Evolutionary conservation across 2,329 filamentous ascomycete genomes (phyloP), one percentile per base, ranked within the genome.

Genomic region (Hypoxylon rubiginosum): DNA sequence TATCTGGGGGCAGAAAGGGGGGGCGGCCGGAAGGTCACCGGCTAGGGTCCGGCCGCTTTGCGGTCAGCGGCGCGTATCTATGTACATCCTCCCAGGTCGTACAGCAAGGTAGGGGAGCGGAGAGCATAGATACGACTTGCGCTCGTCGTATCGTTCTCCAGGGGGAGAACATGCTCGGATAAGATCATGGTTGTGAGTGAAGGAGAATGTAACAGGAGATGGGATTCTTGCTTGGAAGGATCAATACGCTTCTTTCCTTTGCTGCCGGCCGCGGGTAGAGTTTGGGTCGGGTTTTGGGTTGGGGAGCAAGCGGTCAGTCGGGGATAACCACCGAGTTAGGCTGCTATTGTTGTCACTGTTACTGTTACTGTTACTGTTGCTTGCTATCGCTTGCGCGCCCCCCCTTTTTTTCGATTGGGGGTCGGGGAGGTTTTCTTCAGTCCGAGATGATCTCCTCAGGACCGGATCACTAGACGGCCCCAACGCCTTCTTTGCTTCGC

Each of bases 31-130:
- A 64, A 64, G 56, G 43, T 15, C n/a, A 30, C 52, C 62, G 62
- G 56, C 46, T 24, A 63, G 15, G 51, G 28, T 24, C 52, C 63
- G 66, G 58, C 50, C 50, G 56, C 55, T 24, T 24, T 49, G 62
- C 62, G 58, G 66, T 66, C 63, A 66, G 58, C 62, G 59, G 24
- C 62, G 49, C 57, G 57, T 54, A 65, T 62, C 39, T 59, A 64
- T 30, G 34, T 36, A 24, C 21, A 24, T 50, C 39, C 15, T 1
- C 36, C n/a, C 15, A 17, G 15, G 36, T 17, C 36, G 36, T n/a
- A n/a, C 15, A 41, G 36, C 19, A 10, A 10, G n/a, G 7, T 43
- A 43, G 39, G n/a, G n/a, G 19, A 43, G 17, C 39, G n/a, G 4
- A 21, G 39, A 17, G n/a, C 43, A 48, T 24, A n/a, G 50, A 64